Conservation (phyloP, 805 yeast species). For the Barnettozyma sucrosica region DNA sequence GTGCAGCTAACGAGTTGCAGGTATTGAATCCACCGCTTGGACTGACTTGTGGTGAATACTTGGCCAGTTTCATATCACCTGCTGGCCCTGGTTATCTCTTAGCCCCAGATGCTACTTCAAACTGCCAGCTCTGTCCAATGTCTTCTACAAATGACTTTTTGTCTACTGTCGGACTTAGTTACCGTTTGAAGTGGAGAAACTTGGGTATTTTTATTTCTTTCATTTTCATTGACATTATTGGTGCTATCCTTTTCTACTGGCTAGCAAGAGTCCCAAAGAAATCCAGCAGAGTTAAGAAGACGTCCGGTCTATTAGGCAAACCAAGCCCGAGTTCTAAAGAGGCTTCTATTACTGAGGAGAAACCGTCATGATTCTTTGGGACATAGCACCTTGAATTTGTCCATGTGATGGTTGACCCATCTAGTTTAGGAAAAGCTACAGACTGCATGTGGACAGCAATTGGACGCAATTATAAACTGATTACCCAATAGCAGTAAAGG, state of each 20-base stretch:
- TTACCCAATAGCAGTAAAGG: too few species aligned
- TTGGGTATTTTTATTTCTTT: constrained; percentile 48
- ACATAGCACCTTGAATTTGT: too few species aligned
- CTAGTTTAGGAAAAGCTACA: too few species aligned
- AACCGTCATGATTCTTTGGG: too few species aligned
- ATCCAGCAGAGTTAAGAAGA: constrained; percentile 29
- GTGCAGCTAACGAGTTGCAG: constrained; percentile 43
- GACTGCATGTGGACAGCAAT: too few species aligned
- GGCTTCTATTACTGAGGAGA: constrained; percentile 7
- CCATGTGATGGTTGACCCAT: too few species aligned
- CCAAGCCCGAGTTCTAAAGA: neutral
- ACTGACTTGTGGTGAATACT: constrained; percentile 50
- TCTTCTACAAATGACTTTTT: constrained; percentile 54
- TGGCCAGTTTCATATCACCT: constrained; percentile 30
- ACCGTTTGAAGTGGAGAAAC: constrained; percentile 57
- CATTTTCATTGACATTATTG: constrained; percentile 33
- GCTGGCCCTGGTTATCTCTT: constrained; percentile 23
- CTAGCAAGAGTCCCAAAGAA: constrained; percentile 69
- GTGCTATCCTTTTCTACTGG: constrained; percentile 45
- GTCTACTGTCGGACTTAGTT: constrained; percentile 32
- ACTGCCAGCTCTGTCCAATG: constrained; percentile 59
- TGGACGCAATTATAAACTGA: too few species aligned
- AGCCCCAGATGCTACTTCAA: constrained; percentile 31
- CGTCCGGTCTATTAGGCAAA: neutral
- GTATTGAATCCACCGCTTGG: constrained; percentile 48